phyloP scores from a whole-genome alignment of 2,329 filamentous ascomycete species.

The Fusarium sp. region DNA sequence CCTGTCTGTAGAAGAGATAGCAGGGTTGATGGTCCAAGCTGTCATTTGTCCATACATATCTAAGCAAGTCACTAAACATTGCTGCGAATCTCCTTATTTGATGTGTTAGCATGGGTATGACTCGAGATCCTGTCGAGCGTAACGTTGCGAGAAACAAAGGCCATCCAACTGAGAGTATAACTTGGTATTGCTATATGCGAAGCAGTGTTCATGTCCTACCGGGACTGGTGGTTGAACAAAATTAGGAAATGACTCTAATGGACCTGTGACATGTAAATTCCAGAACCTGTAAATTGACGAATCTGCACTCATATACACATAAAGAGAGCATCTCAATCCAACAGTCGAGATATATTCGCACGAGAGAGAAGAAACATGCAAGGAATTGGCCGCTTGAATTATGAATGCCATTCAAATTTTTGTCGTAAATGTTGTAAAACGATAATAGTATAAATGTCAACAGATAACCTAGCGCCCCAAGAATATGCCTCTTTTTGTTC shows the following conservation, averaged over 20 bases:
- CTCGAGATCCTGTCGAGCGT: neutral
- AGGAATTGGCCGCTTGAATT: slow-evolving; percentile 3
- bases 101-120: slow-evolving; percentile 13
- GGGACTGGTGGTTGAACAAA: neutral
- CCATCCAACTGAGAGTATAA: neutral
- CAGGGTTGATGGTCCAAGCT: neutral
- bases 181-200: neutral
- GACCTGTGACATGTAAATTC: neutral
- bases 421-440: slow-evolving; percentile 39
- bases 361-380: neutral
- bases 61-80: slow-evolving; percentile 1
- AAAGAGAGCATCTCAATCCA: neutral
- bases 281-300: neutral
- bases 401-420: slow-evolving; percentile 32
- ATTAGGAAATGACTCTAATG: neutral
- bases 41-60: neutral
- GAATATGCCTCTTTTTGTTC: slow-evolving; percentile 52
- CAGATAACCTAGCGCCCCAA: slow-evolving; percentile 52
- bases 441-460: slow-evolving; percentile 51
- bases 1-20: neutral
- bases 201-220: neutral
- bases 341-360: slow-evolving; percentile 15
- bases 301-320: neutral
- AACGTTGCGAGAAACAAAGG: neutral
- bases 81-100: neutral